These are phyloP conservation scores for Karstenula rhodostoma DNA, from an alignment of 2,329 filamentous ascomycete genomes.

Conservation along the genomic window DNA sequence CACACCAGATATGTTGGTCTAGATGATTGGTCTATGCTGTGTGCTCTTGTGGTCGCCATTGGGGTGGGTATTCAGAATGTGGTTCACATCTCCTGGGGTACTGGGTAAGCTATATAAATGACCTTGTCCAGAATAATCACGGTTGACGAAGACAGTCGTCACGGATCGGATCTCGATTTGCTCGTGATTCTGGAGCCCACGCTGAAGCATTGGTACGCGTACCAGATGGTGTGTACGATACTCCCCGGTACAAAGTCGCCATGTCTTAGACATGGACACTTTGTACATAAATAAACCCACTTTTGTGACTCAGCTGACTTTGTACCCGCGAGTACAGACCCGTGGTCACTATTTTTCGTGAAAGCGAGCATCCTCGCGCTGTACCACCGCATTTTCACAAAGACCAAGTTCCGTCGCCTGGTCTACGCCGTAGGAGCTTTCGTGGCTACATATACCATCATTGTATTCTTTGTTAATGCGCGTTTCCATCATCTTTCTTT, in stretches of 20 bases:
- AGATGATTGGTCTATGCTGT: slow-evolving; percentile 30
- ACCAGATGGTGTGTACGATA: slow-evolving; percentile 36
- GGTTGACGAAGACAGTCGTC: slow-evolving; percentile 19
- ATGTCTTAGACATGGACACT: too few relatives aligned
- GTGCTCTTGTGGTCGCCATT: slow-evolving; percentile 17
- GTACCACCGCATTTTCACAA: slow-evolving; percentile 30
- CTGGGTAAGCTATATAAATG: slow-evolving; percentile 16
- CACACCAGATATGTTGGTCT: slow-evolving; percentile 22
- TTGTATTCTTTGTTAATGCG: slow-evolving; percentile 29
- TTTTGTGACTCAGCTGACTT: too few relatives aligned
- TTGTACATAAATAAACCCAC: too few relatives aligned
- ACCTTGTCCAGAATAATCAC: not conserved
- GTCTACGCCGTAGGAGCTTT: slow-evolving; percentile 17
- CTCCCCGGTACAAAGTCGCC: too few relatives aligned
- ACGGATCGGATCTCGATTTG: slow-evolving; percentile 21
- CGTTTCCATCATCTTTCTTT: not conserved
- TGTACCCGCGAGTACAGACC: too few relatives aligned
- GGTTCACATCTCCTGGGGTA: slow-evolving; percentile 23
- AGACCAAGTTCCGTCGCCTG: slow-evolving; percentile 21
- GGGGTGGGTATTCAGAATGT: slow-evolving; percentile 19
- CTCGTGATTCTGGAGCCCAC: slow-evolving; percentile 25
- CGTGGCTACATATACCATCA: slow-evolving; percentile 22
- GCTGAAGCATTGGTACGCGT: slow-evolving; percentile 35
- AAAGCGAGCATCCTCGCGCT: slow-evolving; percentile 34
- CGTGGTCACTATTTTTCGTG: slow-evolving; percentile 31